Conservation (phyloP, 2,329 filamentous ascomycete species). For the Aspergillus sclerotialis region DNA sequence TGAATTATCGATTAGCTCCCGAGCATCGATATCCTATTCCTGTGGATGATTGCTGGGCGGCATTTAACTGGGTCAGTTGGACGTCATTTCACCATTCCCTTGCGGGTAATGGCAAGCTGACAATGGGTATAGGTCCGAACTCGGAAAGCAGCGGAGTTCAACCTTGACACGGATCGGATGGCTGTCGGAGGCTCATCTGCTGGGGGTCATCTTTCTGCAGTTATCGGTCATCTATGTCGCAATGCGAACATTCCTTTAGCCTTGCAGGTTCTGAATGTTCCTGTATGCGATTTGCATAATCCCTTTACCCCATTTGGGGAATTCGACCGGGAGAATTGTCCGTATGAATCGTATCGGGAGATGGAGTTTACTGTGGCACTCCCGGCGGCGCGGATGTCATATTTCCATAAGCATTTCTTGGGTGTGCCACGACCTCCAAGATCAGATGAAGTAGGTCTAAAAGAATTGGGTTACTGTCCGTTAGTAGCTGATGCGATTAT, state of each 20-base stretch:
- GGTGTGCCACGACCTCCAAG: constrained; percentile 28
- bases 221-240: constrained; percentile 32
- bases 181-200: constrained; percentile 35
- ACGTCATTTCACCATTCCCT: background rate
- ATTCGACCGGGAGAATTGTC: constrained; percentile 28
- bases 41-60: constrained; percentile 34
- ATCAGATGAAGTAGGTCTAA: constrained; percentile 28
- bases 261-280: constrained; percentile 32
- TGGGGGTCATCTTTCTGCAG: constrained; percentile 34
- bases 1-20: constrained; percentile 38
- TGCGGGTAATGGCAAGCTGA: constrained; percentile 6
- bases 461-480: too few species aligned
- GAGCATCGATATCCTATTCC: constrained; percentile 33
- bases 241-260: constrained; percentile 28
- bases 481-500: constrained; percentile 6
- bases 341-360: constrained; percentile 34
- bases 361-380: constrained; percentile 31
- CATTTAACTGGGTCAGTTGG: constrained; percentile 31
- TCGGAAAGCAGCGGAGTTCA: constrained; percentile 25
- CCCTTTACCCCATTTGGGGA: constrained; percentile 28
- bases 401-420: constrained; percentile 33
- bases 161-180: constrained; percentile 26
- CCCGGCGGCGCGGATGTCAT: constrained; percentile 31
- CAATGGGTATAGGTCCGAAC: constrained; percentile 28
- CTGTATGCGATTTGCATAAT: constrained; percentile 29